phyloP scores from a whole-genome alignment of 805 yeast genomes.

The Kuraishia molischiana region DNA sequence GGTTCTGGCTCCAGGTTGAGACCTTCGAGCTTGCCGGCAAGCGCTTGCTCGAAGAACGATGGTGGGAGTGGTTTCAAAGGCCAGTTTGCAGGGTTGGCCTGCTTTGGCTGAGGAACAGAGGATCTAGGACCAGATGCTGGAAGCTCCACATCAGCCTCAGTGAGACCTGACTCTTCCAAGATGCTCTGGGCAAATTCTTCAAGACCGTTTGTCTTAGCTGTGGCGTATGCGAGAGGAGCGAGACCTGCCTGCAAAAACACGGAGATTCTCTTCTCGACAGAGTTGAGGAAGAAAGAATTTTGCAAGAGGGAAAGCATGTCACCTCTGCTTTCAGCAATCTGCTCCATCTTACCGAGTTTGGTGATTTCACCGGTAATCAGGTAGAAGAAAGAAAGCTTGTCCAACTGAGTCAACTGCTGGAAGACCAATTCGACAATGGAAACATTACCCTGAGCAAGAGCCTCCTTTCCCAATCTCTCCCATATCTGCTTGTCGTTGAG shows the following conservation, averaged over 20 bases:
- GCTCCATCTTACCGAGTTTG: slow-evolving; percentile 75
- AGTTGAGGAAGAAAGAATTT: slow-evolving; percentile 70
- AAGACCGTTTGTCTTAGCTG: slow-evolving; percentile 82
- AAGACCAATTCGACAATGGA: slow-evolving; percentile 78
- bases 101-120: slow-evolving; percentile 37
- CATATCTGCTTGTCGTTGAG: slow-evolving; percentile 63
- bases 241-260: slow-evolving; percentile 72
- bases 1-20: slow-evolving; percentile 32
- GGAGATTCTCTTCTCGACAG: slow-evolving; percentile 64
- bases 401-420: slow-evolving; percentile 81
- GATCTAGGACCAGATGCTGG: slow-evolving; percentile 40
- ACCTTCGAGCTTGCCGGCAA: slow-evolving; percentile 68
- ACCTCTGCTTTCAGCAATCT: slow-evolving; percentile 82
- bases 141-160: slow-evolving; percentile 50
- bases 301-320: slow-evolving; percentile 74
- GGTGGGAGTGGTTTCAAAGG: slow-evolving; percentile 66
- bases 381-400: slow-evolving; percentile 83
- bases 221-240: slow-evolving; percentile 83
- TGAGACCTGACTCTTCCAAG: slow-evolving; percentile 58
- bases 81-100: slow-evolving; percentile 50
- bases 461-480: slow-evolving; percentile 79
- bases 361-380: slow-evolving; percentile 71
- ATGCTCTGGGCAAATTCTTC: slow-evolving; percentile 65
- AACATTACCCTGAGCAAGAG: slow-evolving; percentile 81
- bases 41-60: slow-evolving; percentile 80